phyloP scores from a whole-genome alignment of 208 protist genomes.

The Acanthamoeba sp. region DNA sequence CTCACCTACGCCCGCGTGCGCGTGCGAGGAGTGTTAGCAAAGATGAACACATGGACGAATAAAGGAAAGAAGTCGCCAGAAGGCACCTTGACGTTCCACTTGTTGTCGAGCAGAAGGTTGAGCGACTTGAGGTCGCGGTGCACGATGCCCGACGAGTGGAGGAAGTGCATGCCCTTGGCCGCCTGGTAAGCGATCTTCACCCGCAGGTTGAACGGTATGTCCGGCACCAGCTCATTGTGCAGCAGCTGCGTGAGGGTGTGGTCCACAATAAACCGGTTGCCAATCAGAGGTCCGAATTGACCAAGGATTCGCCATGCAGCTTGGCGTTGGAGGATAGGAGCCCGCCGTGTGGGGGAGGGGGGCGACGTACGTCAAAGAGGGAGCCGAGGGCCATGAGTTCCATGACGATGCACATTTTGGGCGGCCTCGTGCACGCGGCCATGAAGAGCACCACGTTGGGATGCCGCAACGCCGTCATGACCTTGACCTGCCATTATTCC shows the following conservation, averaged over 20 bases:
- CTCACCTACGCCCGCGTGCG: neutral
- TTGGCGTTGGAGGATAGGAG: too few relatives aligned
- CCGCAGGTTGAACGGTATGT: neutral
- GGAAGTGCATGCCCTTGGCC: slow-evolving; percentile 53
- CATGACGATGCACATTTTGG: slow-evolving; percentile 55
- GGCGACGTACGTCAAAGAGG: neutral
- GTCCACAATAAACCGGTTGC: neutral
- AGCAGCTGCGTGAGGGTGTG: neutral
- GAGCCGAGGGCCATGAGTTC: slow-evolving; percentile 15
- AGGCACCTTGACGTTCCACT: slow-evolving; percentile 72
- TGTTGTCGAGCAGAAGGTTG: slow-evolving; percentile 61
- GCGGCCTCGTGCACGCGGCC: slow-evolving; percentile 17
- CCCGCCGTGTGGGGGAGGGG: neutral
- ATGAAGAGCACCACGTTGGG: slow-evolving; percentile 85
- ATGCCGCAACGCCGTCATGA: slow-evolving; percentile 81
- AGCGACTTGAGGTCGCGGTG: slow-evolving; percentile 68
- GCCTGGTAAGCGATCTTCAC: slow-evolving; percentile 52
- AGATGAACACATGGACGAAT: neutral
- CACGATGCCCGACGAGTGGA: slow-evolving; percentile 61
- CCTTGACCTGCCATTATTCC: slow-evolving; percentile 70
- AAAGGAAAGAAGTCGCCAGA: neutral
- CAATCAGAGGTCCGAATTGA: neutral
- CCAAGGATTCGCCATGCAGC: neutral
- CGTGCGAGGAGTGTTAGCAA: too few relatives aligned
- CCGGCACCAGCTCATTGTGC: slow-evolving; percentile 2